Conservation (phyloP, 495 filamentous ascomycete species). For the Neurospora sp. region DNA sequence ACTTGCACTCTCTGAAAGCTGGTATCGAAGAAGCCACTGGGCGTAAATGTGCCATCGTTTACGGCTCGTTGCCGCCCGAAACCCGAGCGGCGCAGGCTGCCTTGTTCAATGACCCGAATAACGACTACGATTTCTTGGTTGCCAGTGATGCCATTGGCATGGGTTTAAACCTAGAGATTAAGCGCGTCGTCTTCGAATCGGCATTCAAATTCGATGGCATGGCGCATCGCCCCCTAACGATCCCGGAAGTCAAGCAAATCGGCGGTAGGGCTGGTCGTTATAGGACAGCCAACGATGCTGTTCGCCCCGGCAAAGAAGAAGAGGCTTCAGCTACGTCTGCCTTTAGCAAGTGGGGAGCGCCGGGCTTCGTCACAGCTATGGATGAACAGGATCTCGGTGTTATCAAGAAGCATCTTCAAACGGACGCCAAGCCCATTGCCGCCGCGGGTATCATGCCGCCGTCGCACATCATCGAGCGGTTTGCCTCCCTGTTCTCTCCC, state of each 20-base stretch:
- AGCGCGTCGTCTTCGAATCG: conserved; percentile 80
- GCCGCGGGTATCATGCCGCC: conserved; percentile 72
- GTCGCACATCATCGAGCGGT: conserved; percentile 51
- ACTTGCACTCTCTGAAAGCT: conserved; percentile 69
- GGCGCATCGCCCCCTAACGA: conserved; percentile 40
- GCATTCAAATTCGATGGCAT: conserved; percentile 54
- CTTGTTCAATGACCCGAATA: conserved; percentile 89
- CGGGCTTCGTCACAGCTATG: conserved; percentile 75
- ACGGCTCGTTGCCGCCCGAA: conserved; percentile 86
- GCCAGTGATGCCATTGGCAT: conserved; percentile 97
- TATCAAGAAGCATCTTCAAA: conserved; percentile 51
- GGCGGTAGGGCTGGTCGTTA: conserved; percentile 88
- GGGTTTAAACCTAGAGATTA: conserved; percentile 91
- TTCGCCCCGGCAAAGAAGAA: conserved; percentile 5
- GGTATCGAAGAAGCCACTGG: conserved; percentile 69
- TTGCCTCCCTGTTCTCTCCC: conserved; percentile 68
- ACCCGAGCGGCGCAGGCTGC: conserved; percentile 82
- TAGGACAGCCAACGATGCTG: conserved; percentile 52
- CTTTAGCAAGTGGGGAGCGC: conserved; percentile 17
- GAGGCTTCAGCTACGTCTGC: conserved; percentile 29
- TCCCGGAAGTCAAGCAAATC: conserved; percentile 90
- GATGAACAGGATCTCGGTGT: conserved; percentile 56
- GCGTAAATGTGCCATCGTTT: conserved; percentile 79
- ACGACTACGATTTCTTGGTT: conserved; percentile 87
- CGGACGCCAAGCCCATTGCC: conserved; percentile 53